Evolutionary conservation across 495 filamentous ascomycete species (phyloP), one percentile per base, ranked within the genome.

Genomic region (Corynascus novoguineensis): DNA sequence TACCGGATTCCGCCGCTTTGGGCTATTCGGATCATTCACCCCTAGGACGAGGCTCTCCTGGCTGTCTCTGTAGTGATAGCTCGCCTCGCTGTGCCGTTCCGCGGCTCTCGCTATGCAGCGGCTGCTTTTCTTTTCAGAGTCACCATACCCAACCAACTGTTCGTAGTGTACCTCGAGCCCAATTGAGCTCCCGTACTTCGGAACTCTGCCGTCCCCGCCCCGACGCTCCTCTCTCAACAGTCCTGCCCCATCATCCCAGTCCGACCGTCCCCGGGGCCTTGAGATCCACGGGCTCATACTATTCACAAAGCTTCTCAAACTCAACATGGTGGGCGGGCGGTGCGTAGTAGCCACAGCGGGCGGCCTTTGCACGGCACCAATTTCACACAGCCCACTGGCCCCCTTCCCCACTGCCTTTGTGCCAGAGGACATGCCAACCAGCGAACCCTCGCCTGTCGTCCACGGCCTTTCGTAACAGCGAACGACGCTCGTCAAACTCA

Each of bases 271-370:
- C 14, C 67, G 35, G 25, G n/a, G n/a, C n/a, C n/a, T n/a, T n/a
- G n/a, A n/a, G n/a, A 59, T 69, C 22, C 58, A 15, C 48, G 64
- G 58, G 25, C 58, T 52, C 31, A 67, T 65, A 31, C 54, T 57
- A 17, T 63, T 64, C 55, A 69, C 63, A 34, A 70, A 64, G 52
- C 67, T 70, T 19, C 61, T 49, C 46, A 68, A 34, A 40, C 67
- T 70, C 29, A 68, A 49, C 6, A 61, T 64, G 0, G 67, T 68
- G 11, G 67, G 67, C 48, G 67, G 63, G 14, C 65, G 59, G 28
- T 66, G 55, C 3, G 28, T 42, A n/a, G n/a, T n/a, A 2, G 53
- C 32, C 27, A 59, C 22, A 12, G 57, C 44, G 9, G n/a, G 27
- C 25, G 59, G 51, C 4, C 62, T 51, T 14, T 60, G 60, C 32